Base-by-base conservation (phyloP, 306 rosid species). In the Bauhinia variegata region DNA sequence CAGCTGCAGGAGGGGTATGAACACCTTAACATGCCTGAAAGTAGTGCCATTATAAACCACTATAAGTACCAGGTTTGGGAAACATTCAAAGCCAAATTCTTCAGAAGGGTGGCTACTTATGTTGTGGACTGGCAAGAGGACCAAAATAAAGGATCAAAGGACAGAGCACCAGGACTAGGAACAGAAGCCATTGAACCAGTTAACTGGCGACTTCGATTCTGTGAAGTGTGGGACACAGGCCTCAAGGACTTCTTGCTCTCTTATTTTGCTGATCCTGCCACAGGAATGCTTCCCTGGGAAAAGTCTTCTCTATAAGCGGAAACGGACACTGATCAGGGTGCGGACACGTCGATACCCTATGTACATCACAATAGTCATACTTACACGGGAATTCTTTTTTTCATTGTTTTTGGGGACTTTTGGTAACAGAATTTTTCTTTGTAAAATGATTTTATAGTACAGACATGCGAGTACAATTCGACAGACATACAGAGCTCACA, bases 31-130 rank as follows among this genome's bases (percentile, higher is more conserved):
- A 70, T 95, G 72, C 85, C 82, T 0, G 96, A 80, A 72, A 52
- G 76, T 11, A 50, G 52, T 36, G 96, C 76, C 7, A 59, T 86
- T 30, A 70, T 95, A 57, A 95, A 95, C 82, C 99, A 95, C 72
- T 95, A 95, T 71, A 95, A 95, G 76, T 95, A 86, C 63, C 99
- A 95, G 73, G 99, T 88, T 42, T 95, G 99, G 99, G 96, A 88
- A 37, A 85, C 73, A 30, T 95, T 95, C 62, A 84, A 79, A 54
- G 81, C 89, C 47, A 95, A 95, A 76, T 95, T 95, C 72, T 79
- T 33, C 67, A 87, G 99, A 76, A 88, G 99, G 76, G 99, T 91
- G 42, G 95, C 99, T 47, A 95, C 99, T 7, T 95, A 95, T 67
- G 99, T 95, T 54, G 97, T 72, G 8, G 99, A 95, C 61, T 95